These are phyloP conservation scores for Sporothrix protearum DNA, from an alignment of 2,329 filamentous ascomycete genomes.

Conservation along the genomic window DNA sequence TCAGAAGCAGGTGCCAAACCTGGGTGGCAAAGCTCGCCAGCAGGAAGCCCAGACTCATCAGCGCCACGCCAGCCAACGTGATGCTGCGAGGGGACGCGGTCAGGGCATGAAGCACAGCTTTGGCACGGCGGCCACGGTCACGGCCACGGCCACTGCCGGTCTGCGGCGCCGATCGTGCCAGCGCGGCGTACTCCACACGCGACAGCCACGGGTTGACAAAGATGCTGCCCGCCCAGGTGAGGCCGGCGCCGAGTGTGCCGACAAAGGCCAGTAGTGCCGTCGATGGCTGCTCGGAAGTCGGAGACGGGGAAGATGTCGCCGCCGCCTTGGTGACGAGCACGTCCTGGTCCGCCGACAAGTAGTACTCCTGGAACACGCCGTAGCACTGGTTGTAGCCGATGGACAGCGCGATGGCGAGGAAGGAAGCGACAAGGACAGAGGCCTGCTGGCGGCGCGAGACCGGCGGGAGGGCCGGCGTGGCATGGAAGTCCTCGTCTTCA, in stretches of 20 bases:
- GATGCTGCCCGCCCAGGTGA: conserved; percentile 50
- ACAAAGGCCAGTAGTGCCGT: conserved; percentile 47
- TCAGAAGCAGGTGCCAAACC: conserved; percentile 43
- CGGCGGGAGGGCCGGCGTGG: conserved; percentile 32
- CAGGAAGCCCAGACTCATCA: conserved; percentile 43
- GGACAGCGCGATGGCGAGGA: conserved; percentile 45
- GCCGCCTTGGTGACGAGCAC: conserved; percentile 36
- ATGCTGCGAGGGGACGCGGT: conserved; percentile 33
- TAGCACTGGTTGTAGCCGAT: conserved; percentile 50
- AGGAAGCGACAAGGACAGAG: conserved; percentile 42
- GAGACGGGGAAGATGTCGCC: not conserved
- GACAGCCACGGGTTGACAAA: conserved; percentile 47
- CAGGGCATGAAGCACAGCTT: conserved; percentile 11
- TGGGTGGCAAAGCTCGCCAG: conserved; percentile 39
- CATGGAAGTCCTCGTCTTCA: conserved; percentile 20
- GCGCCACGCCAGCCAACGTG: conserved; percentile 41
- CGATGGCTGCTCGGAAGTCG: conserved; percentile 29
- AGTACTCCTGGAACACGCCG: conserved; percentile 49
- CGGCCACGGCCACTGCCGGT: conserved; percentile 21
- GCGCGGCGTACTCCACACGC: conserved; percentile 37
- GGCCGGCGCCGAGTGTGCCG: conserved; percentile 46
- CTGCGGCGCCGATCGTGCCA: not conserved
- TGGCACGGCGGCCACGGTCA: conserved; percentile 25
- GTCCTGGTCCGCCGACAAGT: conserved; percentile 41
- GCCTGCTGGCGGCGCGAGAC: conserved; percentile 42